Percentiles rank a stretch among this genome's conserved stretches.
Evolutionary conservation across 2,329 filamentous ascomycete genomes (phyloP).

Genomic region (Penicillium psychrosexuale): DNA sequence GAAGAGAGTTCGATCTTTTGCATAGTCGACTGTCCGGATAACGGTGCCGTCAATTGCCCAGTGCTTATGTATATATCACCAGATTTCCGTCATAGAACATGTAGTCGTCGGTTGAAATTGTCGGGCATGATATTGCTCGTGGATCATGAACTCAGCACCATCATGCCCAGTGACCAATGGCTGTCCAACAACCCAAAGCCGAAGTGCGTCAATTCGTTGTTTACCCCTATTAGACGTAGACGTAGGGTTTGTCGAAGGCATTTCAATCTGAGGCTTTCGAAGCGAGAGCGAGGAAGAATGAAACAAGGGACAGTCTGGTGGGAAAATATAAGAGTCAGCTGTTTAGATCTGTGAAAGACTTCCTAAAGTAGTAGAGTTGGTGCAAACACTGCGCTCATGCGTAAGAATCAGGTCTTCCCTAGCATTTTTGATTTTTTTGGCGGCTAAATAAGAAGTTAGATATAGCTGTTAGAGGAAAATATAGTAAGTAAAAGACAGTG

Average conservation of each 20-base stretch:
- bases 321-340: background rate
- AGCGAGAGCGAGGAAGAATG: background rate
- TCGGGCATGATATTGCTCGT: background rate
- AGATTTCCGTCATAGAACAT: background rate
- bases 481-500: too few relatives aligned
- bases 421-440: background rate
- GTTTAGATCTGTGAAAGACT: background rate
- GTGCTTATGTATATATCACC: background rate
- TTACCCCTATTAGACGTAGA: background rate
- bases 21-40: background rate
- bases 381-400: background rate
- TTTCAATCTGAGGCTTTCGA: background rate
- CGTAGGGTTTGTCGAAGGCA: background rate
- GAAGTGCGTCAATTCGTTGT: background rate
- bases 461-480: background rate
- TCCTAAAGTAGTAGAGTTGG: background rate
- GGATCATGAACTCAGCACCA: background rate
- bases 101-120: background rate
- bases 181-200: background rate
- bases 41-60: background rate
- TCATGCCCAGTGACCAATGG: background rate
- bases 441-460: background rate
- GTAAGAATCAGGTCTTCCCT: too few relatives aligned
- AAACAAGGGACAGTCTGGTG: too few relatives aligned
- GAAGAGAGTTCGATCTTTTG: background rate